Percentiles rank a stretch among this genome's conserved stretches.
Evolutionary conservation across 441 rosid genomes (phyloP).

Genomic region (Mallotus japonicus): DNA sequence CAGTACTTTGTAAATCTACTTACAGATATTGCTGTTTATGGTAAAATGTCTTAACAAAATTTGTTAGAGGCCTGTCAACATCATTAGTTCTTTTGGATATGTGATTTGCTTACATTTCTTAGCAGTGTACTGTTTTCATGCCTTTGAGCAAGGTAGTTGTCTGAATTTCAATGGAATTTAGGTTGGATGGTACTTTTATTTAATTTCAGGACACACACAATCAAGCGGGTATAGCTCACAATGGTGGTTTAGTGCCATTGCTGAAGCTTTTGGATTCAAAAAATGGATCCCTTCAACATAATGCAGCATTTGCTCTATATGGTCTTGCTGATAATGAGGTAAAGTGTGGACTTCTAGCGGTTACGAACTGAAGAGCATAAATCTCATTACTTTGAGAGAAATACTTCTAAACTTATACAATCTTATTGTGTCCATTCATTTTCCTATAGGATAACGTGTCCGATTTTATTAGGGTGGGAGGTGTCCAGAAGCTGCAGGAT

Average conservation of each 20-base stretch:
- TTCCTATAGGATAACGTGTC: conserved; percentile 82
- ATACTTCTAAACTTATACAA: conserved; percentile 10
- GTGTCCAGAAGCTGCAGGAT: conserved; percentile 91
- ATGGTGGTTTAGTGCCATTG: conserved; percentile 85
- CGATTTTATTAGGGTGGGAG: conserved; percentile 96
- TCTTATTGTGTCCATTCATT: conserved; percentile 23
- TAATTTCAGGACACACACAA: conserved; percentile 75
- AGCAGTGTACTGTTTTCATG: too few species aligned
- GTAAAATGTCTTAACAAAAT: too few species aligned
- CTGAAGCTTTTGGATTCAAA: conserved; percentile 93
- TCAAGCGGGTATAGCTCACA: conserved; percentile 95
- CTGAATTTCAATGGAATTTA: neutral
- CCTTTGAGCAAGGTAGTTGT: neutral
- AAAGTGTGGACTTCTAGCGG: conserved; percentile 7
- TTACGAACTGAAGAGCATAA: conserved; percentile 20
- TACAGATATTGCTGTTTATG: too few species aligned
- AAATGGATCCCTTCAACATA: conserved; percentile 96
- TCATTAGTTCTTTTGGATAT: neutral
- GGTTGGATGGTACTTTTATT: conserved; percentile 1
- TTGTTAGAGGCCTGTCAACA: neutral
- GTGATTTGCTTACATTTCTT: neutral
- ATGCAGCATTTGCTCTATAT: conserved; percentile 97
- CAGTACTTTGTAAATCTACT: too few species aligned
- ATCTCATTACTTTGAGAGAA: conserved; percentile 14
- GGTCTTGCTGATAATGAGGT: conserved; percentile 99